Base-by-base conservation (phyloP, 371 early-diverging fungal species). In the Neoconidiobolus thromboides region DNA sequence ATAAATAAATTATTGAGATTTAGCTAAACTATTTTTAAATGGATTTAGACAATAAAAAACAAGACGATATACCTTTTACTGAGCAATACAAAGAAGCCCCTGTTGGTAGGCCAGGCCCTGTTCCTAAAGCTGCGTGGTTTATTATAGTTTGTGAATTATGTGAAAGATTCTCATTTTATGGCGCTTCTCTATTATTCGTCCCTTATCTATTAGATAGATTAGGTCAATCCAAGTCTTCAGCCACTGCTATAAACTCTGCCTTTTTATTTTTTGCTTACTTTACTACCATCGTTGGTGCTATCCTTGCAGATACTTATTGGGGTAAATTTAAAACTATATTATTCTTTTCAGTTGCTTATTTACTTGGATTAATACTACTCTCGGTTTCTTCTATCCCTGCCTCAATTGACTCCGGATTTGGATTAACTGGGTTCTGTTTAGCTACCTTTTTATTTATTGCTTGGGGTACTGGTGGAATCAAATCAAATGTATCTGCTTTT, bases 381-480 rank as follows among this genome's bases (percentile, higher is more conserved):
- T 72, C 82, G 1, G 63, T 82, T n/a, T 80, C 85, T 10, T 69
- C 87, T 1, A 67, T 77, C 37, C 72, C 69, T 4, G 49, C 67
- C 9, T 68, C 74, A 36, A 74, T 85, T 61, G 72, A 67, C 48
- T 70, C 65, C 50, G 70, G 75, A 5, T 69, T 71, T 61, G 80
- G 79, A 37, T 69, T 83, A 51, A 76, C 85, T 2, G 81, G 86
- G 5, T 78, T 83, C 54, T 65, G 81, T 38, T 67, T 85, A 14
- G 68, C 86, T 10, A 65, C 82, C 48, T 71, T 74, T 60, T 67
- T 81, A 58, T 70, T 91, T 54, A 85, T 91, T 56, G 82, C 87
- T 43, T 69, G 86, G 52, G 89, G 90, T 60, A 87, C 91, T 3
- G 93, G 93, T 48, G 89, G 91, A 57, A 91, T 93, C 68, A 91